phyloP scores from a whole-genome alignment of 331 rosid species.

The Ulmus americana region DNA sequence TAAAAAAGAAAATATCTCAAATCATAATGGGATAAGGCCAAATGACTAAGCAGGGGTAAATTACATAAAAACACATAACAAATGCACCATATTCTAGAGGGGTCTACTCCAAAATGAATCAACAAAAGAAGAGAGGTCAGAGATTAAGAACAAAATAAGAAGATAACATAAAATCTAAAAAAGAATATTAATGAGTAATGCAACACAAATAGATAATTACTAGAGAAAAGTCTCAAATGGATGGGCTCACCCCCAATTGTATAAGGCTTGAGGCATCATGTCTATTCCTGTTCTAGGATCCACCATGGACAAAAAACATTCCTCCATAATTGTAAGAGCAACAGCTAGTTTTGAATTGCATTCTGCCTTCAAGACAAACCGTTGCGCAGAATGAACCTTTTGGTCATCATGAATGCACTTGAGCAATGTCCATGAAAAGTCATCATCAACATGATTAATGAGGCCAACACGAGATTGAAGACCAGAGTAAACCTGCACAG shows the following conservation, averaged over 20 bases:
- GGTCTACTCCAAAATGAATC: not conserved
- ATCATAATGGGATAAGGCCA: not conserved
- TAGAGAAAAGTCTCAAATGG: slow-evolving; percentile 6
- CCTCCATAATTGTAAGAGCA: slow-evolving; percentile 96
- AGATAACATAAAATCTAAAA: not conserved
- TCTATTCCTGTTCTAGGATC: slow-evolving; percentile 97
- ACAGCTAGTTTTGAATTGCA: slow-evolving; percentile 89
- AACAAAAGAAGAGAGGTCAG: not conserved
- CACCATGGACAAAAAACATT: slow-evolving; percentile 88
- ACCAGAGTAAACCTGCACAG: slow-evolving; percentile 62
- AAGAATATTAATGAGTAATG: slow-evolving; percentile 8
- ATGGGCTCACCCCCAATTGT: slow-evolving; percentile 81
- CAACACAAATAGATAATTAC: not conserved
- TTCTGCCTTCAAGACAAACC: slow-evolving; percentile 86
- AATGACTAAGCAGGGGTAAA: not conserved
- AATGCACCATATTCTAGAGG: not conserved
- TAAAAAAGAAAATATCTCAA: not conserved
- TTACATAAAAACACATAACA: not conserved
- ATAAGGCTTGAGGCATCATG: slow-evolving; percentile 89
- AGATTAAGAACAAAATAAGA: not conserved
- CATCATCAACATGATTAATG: slow-evolving; percentile 51
- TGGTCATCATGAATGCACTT: slow-evolving; percentile 89
- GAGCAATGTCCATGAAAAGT: slow-evolving; percentile 74
- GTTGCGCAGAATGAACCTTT: slow-evolving; percentile 75
- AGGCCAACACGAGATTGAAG: slow-evolving; percentile 77